Evolutionary conservation across 2,329 filamentous ascomycete genomes (phyloP), one percentile per base, ranked within the genome.

Genomic region (Penicillium hordei): DNA sequence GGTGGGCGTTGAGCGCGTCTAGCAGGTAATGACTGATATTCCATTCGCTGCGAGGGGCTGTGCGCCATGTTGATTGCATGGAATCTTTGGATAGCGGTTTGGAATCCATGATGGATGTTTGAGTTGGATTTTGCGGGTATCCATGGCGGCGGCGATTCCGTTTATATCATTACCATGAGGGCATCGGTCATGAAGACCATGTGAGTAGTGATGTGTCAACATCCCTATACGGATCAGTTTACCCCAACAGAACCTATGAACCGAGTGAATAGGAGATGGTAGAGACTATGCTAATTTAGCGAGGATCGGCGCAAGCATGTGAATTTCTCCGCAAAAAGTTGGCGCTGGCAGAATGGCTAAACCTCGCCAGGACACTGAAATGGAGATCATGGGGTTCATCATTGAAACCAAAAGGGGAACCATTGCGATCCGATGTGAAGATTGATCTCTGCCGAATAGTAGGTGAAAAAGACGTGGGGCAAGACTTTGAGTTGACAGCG

Each of bases 11-110:
- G 21, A 70, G 59, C 23, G 60, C 31, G 21, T 71, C 66, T 5
- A 71, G 50, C 29, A 65, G 50, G 60, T 64, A 64, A 60, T 70
- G 69, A 49, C 64, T 52, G 48, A 65, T 44, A 17, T 42, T 68
- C 69, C 68, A 70, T 55, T 66, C 58, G 38, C 61, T 60, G 38
- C 64, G 66, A 49, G 63, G 61, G 23, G 56, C 63, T 15, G 60
- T 63, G 29, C 64, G 68, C 69, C 69, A 71, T 27, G 69, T 71
- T 29, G 69, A 71, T 55, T 63, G 68, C 66, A 71, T 71, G 5
- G 69, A 71, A 59, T 71, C 69, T 57, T 71, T 71, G 10, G 67
- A 63, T 46, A 60, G 57, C 4, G 57, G 51, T 48, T 61, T 63
- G 17, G 64, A 63, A 44, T 63, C 65, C 66, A 68, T 68, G 52